Base-by-base conservation (phyloP, 768 basidiomycete species). In the Trametes punicea region DNA sequence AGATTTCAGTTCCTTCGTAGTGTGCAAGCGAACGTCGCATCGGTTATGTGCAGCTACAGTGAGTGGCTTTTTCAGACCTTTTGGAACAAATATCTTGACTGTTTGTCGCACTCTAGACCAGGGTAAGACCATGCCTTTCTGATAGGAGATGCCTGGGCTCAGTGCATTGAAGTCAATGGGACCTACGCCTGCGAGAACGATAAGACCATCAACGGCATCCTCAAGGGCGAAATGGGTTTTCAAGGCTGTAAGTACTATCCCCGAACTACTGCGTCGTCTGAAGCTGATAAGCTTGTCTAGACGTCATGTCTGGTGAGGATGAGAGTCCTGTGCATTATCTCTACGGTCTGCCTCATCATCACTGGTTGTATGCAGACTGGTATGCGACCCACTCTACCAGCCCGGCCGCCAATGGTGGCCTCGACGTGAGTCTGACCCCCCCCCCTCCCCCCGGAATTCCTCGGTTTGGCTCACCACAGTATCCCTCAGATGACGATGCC, bases 1-100 rank as follows among this genome's bases (percentile, higher is more conserved):
- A 8, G 4, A 18, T 20, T 6, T 0, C 13, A 67, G 65, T 88
- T 87, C 75, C 63, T 86, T 65, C 77, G 76, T 52, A 85, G 84
- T 57, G 77, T 90, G 20, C 84, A 87, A 77, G 88, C 88, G 2
- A 86, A 87, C 23, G 84, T 87, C 8, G 74, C 83, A 2, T 80
- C 80, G 27, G 72, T 89, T 36, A 89, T 89, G 88, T 89, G 86
- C 73, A 82, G 81, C 45, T 87, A 88, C 69, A 87, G 81, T 82
- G 51, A 50, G 81, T 71, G 16, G n/a, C 23, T 20, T 20, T 18
- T 8, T 13, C 18, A 13, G 6, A 41, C 7, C 18, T 21, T 33
- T 18, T 36, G 31, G 31, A 31, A 31, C 6, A 31, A 6, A 6
- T 13, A 31, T 13, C 13, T 31, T 31, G 31, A 31, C n/a, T n/a